A percentile compares a stretch with the other conserved stretches of the same genome.
Evolutionary conservation across 257 asterid genomes (phyloP).

Genomic region (Avicennia marina): DNA sequence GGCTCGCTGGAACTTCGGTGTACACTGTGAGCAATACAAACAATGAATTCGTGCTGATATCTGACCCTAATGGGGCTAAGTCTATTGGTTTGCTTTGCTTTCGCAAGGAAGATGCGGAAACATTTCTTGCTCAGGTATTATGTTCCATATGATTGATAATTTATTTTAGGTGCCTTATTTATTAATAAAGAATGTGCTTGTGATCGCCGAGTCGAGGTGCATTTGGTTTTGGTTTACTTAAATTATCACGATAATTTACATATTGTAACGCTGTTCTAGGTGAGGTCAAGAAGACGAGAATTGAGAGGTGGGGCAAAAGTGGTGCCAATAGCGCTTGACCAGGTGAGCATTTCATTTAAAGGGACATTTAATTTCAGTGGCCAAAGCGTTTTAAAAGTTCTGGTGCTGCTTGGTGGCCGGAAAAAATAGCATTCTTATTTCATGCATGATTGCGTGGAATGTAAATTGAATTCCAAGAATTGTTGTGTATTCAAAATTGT

Average conservation of each 20-base stretch:
- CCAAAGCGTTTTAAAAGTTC: neutral
- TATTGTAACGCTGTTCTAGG: constrained; percentile 35
- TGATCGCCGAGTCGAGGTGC: neutral
- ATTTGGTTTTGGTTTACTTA: neutral
- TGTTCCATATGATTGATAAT: neutral
- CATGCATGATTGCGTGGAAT: neutral
- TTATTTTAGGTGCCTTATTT: neutral
- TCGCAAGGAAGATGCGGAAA: constrained; percentile 88
- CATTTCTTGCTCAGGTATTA: constrained; percentile 87
- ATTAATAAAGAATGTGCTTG: neutral
- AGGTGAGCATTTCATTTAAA: constrained; percentile 36
- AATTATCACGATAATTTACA: neutral
- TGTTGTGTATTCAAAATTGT: neutral
- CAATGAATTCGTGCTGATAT: constrained; percentile 85
- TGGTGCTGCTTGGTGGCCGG: neutral
- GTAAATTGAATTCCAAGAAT: constrained; percentile 2
- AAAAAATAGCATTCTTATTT: neutral
- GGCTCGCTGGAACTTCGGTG: constrained; percentile 76
- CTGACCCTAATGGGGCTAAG: constrained; percentile 66
- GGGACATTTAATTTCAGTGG: constrained; percentile 12
- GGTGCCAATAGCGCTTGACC: constrained; percentile 91
- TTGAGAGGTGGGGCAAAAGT: constrained; percentile 84
- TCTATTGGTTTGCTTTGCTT: constrained; percentile 93
- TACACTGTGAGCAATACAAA: constrained; percentile 86
- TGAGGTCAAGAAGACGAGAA: constrained; percentile 55